Evolutionary conservation across 2,329 filamentous ascomycete genomes (phyloP).

Genomic region (Phialophora macrospora): DNA sequence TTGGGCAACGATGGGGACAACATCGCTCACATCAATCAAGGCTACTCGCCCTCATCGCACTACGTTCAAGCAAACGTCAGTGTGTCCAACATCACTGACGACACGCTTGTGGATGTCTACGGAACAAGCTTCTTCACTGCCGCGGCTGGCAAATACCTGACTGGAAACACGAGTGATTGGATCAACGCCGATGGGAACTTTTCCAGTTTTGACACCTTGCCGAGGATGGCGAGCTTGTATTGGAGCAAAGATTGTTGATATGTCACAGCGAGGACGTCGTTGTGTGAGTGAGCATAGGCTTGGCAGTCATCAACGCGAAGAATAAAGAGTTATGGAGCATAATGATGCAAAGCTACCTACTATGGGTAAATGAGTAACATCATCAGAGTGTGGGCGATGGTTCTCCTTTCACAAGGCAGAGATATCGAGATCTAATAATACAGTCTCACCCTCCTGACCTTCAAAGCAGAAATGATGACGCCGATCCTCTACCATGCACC

Average conservation of each 20-base stretch:
- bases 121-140: constrained; percentile 35
- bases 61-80: constrained; percentile 44
- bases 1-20: constrained; percentile 46
- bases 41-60: constrained; percentile 39
- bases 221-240: constrained; percentile 27
- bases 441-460: neutral
- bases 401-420: neutral
- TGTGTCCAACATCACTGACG: constrained; percentile 25
- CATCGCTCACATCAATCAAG: constrained; percentile 42
- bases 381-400: neutral
- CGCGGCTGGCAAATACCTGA: constrained; percentile 32
- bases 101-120: constrained; percentile 35
- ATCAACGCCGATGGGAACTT: constrained; percentile 31
- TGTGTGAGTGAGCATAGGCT: neutral
- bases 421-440: neutral
- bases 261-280: neutral
- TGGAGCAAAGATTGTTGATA: constrained; percentile 36
- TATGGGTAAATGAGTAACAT: neutral
- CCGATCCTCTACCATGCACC: no score
- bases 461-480: neutral
- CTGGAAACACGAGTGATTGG: constrained; percentile 36
- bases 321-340: neutral
- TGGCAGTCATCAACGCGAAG: neutral
- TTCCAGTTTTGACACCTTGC: constrained; percentile 36
- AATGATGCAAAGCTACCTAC: neutral